Evolutionary conservation across 1,139 yeast species (phyloP).

Genomic region (Maudiozyma humilis): DNA sequence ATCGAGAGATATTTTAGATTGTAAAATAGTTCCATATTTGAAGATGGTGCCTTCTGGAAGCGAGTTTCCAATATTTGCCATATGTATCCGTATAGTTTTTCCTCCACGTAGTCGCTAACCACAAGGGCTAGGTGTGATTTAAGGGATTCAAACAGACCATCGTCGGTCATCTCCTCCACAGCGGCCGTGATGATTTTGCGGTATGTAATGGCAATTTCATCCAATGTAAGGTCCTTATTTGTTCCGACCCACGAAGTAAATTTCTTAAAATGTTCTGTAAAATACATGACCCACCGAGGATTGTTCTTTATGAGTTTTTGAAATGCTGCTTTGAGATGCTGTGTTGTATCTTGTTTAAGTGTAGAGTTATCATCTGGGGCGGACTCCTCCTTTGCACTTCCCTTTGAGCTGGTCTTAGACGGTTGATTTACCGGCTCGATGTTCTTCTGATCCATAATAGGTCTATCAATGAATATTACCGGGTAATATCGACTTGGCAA

Average conservation of each 20-base stretch:
- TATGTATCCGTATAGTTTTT: slow-evolving; percentile 53
- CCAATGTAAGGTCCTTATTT: too few relatives aligned
- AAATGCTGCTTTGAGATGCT: slow-evolving; percentile 19
- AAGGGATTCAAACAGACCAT: slow-evolving; percentile 34
- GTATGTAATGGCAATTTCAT: neutral
- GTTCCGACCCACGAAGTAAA: too few relatives aligned
- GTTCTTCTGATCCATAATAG: slow-evolving; percentile 29
- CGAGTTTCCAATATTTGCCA: slow-evolving; percentile 33
- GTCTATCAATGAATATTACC: slow-evolving; percentile 44
- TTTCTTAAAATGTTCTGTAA: slow-evolving; percentile 7
- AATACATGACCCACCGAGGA: slow-evolving; percentile 24
- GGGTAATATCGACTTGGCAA: slow-evolving; percentile 38
- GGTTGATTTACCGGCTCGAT: neutral
- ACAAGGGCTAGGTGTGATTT: slow-evolving; percentile 42
- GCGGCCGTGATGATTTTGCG: slow-evolving; percentile 13
- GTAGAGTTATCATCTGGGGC: too few relatives aligned
- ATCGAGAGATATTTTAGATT: slow-evolving; percentile 49
- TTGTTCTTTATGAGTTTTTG: slow-evolving; percentile 21
- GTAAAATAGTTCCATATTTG: slow-evolving; percentile 14
- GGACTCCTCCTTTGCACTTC: too few relatives aligned
- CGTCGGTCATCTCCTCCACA: slow-evolving; percentile 13
- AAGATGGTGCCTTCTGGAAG: slow-evolving; percentile 10
- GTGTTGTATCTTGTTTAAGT: slow-evolving; percentile 6
- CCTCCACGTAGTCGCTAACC: slow-evolving; percentile 63
- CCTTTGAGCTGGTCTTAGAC: neutral